Percentiles rank a stretch among this genome's conserved stretches.
Conservation (phyloP, 352 stramenopile genomes). For the Thraustochytrium sp. region DNA sequence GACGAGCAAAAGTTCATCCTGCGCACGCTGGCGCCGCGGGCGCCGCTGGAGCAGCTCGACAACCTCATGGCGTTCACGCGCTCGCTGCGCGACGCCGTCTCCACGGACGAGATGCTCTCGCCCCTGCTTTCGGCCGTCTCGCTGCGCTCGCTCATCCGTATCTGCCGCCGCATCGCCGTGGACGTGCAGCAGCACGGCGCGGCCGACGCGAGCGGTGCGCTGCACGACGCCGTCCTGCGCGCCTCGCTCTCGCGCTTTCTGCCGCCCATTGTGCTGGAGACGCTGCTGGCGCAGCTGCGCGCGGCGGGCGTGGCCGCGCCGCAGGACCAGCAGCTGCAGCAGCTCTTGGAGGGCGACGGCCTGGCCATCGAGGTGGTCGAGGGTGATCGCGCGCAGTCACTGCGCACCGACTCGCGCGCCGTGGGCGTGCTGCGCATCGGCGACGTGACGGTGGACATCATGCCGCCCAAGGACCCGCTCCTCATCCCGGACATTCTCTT, state of each 20-base stretch:
- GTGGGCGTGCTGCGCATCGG: slow-evolving; percentile 55
- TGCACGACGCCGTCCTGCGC: slow-evolving; percentile 10
- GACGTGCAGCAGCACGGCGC: slow-evolving; percentile 7
- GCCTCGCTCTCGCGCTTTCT: slow-evolving; percentile 26
- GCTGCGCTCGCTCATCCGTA: slow-evolving; percentile 37
- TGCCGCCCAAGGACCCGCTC: slow-evolving; percentile 48
- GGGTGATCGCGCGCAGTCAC: not conserved
- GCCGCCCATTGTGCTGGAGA: slow-evolving; percentile 33
- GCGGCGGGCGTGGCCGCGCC: not conserved
- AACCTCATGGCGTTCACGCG: slow-evolving; percentile 19
- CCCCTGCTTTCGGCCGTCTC: slow-evolving; percentile 27
- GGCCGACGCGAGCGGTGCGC: not conserved
- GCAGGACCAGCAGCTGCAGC: no score
- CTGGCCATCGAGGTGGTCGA: slow-evolving; percentile 23
- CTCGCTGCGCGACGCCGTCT: not conserved
- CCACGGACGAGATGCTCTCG: slow-evolving; percentile 36
- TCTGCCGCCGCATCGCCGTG: slow-evolving; percentile 32
- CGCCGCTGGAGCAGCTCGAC: slow-evolving; percentile 5
- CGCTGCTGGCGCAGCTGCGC: not conserved
- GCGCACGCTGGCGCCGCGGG: slow-evolving; percentile 8
- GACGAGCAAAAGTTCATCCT: slow-evolving; percentile 44
- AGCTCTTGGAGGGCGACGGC: no score
- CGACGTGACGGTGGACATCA: slow-evolving; percentile 7
- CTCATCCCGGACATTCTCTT: slow-evolving; percentile 77
- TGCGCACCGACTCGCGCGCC: not conserved